Evolutionary conservation across 2,329 filamentous ascomycete species (phyloP).

Genomic region (Colletotrichum endophyticum): DNA sequence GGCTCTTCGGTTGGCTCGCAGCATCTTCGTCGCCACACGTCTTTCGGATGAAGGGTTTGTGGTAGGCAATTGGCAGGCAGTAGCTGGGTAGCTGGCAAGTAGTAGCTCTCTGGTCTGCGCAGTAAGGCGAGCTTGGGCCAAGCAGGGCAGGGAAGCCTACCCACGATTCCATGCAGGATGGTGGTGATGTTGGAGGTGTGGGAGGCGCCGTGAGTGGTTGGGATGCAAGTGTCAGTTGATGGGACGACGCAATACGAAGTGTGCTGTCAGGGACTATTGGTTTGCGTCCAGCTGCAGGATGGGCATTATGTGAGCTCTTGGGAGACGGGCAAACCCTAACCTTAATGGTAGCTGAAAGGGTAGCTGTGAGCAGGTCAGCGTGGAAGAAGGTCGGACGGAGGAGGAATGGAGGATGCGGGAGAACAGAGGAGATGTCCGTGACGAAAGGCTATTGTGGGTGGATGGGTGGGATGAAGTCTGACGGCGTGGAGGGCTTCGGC

Average conservation of each 20-base stretch:
- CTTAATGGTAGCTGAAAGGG: background rate
- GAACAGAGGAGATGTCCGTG: background rate
- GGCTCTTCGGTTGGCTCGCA: background rate
- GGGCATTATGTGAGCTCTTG: background rate
- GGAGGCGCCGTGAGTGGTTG: background rate
- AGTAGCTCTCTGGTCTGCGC: background rate
- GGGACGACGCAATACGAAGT: constrained; percentile 4
- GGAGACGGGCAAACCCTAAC: background rate
- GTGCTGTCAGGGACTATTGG: constrained; percentile 1
- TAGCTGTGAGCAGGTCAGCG: background rate
- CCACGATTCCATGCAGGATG: background rate
- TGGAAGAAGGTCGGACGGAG: background rate
- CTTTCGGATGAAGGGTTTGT: background rate
- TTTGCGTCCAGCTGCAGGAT: background rate
- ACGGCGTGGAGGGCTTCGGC: background rate
- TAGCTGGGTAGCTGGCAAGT: background rate
- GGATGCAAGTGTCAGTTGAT: constrained; percentile 16
- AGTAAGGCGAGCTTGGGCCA: background rate
- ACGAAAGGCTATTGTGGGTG: background rate
- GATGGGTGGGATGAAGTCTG: background rate
- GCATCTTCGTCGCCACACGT: background rate
- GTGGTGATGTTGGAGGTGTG: background rate
- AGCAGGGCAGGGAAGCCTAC: background rate
- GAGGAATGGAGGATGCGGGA: background rate
- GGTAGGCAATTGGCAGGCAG: background rate